A percentile compares a stretch with the other conserved stretches of the same genome.
Conservation (phyloP, 139 green algal species). For the Tetradesmus lagerheimii region DNA sequence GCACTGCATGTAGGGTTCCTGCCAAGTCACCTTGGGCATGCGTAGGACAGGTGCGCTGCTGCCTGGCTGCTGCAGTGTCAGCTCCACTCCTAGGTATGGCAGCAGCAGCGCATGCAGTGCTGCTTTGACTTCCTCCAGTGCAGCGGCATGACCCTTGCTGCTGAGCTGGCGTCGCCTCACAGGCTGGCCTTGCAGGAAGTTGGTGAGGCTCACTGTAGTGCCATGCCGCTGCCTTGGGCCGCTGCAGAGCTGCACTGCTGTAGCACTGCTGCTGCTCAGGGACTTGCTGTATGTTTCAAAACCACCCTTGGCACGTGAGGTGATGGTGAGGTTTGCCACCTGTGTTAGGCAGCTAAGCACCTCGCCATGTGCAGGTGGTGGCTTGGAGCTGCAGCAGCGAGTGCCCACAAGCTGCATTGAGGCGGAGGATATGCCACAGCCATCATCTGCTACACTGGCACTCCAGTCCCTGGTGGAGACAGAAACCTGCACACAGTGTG, state of each 20-base stretch:
- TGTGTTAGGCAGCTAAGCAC: background rate
- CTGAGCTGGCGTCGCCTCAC: slow-evolving; percentile 11
- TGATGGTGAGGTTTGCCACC: background rate
- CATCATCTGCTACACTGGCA: slow-evolving; percentile 13
- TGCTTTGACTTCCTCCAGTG: slow-evolving; percentile 3
- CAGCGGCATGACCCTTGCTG: slow-evolving; percentile 23
- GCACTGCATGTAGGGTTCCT: background rate
- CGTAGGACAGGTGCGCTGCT: slow-evolving; percentile 5
- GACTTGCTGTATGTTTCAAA: slow-evolving; percentile 37
- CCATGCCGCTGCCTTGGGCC: slow-evolving; percentile 15
- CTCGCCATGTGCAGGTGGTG: background rate
- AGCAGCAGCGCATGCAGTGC: slow-evolving; percentile 14
- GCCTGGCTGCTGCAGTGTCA: slow-evolving; percentile 18
- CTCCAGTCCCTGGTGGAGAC: background rate
- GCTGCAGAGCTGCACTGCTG: slow-evolving; percentile 4
- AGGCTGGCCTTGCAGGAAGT: slow-evolving; percentile 29
- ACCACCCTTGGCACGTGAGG: background rate
- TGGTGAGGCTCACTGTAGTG: slow-evolving; percentile 17
- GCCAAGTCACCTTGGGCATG: slow-evolving; percentile 1
- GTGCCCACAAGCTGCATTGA: slow-evolving; percentile 16
- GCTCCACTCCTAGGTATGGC: slow-evolving; percentile 25
- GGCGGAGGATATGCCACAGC: background rate
- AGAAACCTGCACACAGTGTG: background rate
- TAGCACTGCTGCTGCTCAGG: background rate
- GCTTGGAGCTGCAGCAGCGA: slow-evolving; percentile 8